These are phyloP conservation scores for Gymnopilus dilepis DNA, from an alignment of 768 basidiomycete species.

Conservation along the genomic window DNA sequence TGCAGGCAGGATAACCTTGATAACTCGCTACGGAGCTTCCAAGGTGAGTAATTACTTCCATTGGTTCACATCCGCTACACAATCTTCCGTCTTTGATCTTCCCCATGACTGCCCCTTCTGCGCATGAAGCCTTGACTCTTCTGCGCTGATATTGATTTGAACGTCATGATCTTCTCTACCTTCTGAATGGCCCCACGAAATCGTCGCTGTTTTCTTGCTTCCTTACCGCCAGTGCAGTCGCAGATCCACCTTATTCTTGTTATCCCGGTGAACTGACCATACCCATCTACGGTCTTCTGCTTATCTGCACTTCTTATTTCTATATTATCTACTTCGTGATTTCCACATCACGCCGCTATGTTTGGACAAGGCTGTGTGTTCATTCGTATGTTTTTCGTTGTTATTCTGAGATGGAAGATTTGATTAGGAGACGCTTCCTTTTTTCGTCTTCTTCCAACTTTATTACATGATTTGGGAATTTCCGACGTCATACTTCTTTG, in stretches of 20 bases:
- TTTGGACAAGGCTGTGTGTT: background rate
- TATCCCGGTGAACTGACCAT: too few relatives aligned
- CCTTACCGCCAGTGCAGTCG: too few relatives aligned
- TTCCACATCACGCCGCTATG: background rate
- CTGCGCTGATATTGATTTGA: background rate
- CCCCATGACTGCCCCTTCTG: background rate
- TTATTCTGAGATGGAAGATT: background rate
- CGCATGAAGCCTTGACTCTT: background rate
- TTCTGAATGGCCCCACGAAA: conserved; percentile 8
- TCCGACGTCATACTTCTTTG: background rate
- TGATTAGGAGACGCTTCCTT: background rate
- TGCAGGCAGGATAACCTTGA: conserved; percentile 83
- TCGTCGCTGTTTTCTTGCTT: conserved; percentile 8
- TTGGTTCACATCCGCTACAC: background rate
- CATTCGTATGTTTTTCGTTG: background rate
- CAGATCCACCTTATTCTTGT: too few relatives aligned
- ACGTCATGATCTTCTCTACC: background rate
- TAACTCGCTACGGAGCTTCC: conserved; percentile 90
- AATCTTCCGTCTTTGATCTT: background rate
- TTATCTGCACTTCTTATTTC: background rate
- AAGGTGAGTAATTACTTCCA: conserved; percentile 57
- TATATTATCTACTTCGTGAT: background rate
- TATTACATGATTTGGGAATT: background rate
- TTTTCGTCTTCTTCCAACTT: background rate
- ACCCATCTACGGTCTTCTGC: too few relatives aligned